Evolutionary conservation across 1,284 basidiomycete genomes (phyloP), one percentile per base, ranked within the genome.

Genomic region (Ustilago cynodontis): DNA sequence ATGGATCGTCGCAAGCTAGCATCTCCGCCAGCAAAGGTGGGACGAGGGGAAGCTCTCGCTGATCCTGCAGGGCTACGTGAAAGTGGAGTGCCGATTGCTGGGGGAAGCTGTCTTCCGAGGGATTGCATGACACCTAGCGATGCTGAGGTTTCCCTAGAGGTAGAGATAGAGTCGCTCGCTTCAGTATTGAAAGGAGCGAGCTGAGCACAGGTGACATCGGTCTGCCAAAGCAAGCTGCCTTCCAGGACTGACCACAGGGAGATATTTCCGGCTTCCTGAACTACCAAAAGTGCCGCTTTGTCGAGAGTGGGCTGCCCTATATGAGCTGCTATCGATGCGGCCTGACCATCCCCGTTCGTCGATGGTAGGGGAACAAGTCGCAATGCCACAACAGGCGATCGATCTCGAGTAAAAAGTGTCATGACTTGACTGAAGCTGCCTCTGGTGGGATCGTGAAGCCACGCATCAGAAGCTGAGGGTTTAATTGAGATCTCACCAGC

Each of bases 251-350:
- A 78, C 78, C 78, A 80, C 16, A 72, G 13, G 0, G 67, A 72
- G 29, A 77, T 54, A 9, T 28, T 47, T 4, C 78, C 78, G 8
- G 74, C 76, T n/a, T 69, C 65, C 29, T 80, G 78, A 1, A 76
- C 59, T 8, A 70, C 64, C 3, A 74, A 35, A 22, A 80, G 31
- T 37, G 58, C 65, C 4, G 41, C 31, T 16, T 57, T 68, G 54
- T 65, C 59, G 10, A 29, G 13, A 10, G 51, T 54, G 20, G 31
- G 58, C 11, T 43, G 59, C n/a, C 3, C 28, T 11, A 13, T 24
- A 8, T 7, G 43, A 39, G 9, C 13, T 26, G 29, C 24, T n/a
- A 8, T 10, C 3, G 43, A 9, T 28, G 22, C 29, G 0, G 49
- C 50, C 9, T 57, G n/a, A 2, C n/a, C 29, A 22, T 35, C 50